These are phyloP conservation scores for Rhynchospora pubera DNA, from an alignment of 176 grass and related monocot species.

Conservation along the genomic window DNA sequence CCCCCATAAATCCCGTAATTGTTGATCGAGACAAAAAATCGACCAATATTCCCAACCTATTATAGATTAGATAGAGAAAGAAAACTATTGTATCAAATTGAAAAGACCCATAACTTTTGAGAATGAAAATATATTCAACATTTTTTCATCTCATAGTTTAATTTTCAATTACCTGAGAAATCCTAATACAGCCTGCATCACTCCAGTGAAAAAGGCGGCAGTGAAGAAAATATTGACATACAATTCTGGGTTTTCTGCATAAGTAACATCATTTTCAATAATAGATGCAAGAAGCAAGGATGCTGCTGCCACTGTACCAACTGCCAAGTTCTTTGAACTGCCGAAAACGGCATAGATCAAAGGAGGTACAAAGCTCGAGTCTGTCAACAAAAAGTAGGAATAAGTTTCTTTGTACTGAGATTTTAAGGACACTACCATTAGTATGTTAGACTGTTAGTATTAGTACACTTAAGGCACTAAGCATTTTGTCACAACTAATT, in stretches of 20 bases:
- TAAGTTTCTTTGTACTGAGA: not conserved
- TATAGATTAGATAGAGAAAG: not conserved
- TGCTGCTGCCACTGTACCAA: conserved; percentile 81
- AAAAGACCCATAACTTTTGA: not conserved
- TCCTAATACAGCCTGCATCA: conserved; percentile 65
- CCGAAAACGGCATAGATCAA: conserved; percentile 86
- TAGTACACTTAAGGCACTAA: not conserved
- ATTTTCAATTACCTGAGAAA: conserved; percentile 45
- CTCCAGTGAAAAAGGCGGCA: conserved; percentile 85
- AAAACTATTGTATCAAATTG: not conserved
- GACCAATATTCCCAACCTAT: conserved; percentile 80
- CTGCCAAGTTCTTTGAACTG: conserved; percentile 80
- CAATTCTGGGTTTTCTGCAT: conserved; percentile 37
- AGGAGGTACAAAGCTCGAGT: conserved; percentile 92
- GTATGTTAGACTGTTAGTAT: not conserved
- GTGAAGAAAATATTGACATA: conserved; percentile 77
- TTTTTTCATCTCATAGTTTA: not conserved
- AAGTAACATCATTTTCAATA: conserved; percentile 41
- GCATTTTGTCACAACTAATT: not conserved
- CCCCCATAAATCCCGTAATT: conserved; percentile 95
- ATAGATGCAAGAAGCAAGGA: conserved; percentile 80
- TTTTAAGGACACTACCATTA: not conserved
- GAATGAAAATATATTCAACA: not conserved
- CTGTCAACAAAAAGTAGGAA: conserved; percentile 3
- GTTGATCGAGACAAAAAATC: conserved; percentile 90